Conservation (phyloP, 2,329 filamentous ascomycete genomes). For the Aspergillus pseudoviridinutans region DNA sequence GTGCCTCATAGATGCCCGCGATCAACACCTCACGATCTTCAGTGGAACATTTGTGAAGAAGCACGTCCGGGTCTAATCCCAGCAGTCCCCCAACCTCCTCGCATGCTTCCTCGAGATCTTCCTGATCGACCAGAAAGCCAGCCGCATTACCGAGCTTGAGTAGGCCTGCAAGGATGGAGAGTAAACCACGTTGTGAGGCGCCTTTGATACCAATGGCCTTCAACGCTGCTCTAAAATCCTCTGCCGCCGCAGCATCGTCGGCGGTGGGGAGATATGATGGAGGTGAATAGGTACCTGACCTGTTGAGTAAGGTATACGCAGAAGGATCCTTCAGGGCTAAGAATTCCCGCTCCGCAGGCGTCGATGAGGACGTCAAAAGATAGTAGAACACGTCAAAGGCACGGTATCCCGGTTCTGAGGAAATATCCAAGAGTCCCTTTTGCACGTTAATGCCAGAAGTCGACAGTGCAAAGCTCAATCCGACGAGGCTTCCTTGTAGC, state of each 20-base stretch:
- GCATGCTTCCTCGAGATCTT: slow-evolving; percentile 78
- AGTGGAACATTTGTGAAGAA: slow-evolving; percentile 74
- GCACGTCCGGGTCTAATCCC: slow-evolving; percentile 78
- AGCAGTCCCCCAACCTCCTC: slow-evolving; percentile 86
- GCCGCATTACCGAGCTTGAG: slow-evolving; percentile 89
- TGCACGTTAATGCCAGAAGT: slow-evolving; percentile 82
- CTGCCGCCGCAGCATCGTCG: slow-evolving; percentile 86
- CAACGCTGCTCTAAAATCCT: slow-evolving; percentile 82
- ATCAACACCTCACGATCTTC: slow-evolving; percentile 80
- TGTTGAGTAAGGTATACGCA: slow-evolving; percentile 72
- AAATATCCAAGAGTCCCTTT: slow-evolving; percentile 75
- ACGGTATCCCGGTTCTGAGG: slow-evolving; percentile 73
- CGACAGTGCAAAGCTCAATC: slow-evolving; percentile 71
- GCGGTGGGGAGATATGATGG: slow-evolving; percentile 87
- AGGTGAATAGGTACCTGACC: slow-evolving; percentile 79
- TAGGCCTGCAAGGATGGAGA: slow-evolving; percentile 79
- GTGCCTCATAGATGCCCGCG: slow-evolving; percentile 81
- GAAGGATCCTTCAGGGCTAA: slow-evolving; percentile 74
- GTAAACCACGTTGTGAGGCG: slow-evolving; percentile 71
- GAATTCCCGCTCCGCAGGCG: slow-evolving; percentile 82
- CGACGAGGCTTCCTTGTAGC: slow-evolving; percentile 72
- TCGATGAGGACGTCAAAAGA: slow-evolving; percentile 85
- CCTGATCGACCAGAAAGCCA: slow-evolving; percentile 78
- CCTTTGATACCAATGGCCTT: slow-evolving; percentile 95
- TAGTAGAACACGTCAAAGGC: slow-evolving; percentile 99